These are phyloP conservation scores for Comarum palustre DNA, from an alignment of 306 rosid genomes.

Conservation along the genomic window DNA sequence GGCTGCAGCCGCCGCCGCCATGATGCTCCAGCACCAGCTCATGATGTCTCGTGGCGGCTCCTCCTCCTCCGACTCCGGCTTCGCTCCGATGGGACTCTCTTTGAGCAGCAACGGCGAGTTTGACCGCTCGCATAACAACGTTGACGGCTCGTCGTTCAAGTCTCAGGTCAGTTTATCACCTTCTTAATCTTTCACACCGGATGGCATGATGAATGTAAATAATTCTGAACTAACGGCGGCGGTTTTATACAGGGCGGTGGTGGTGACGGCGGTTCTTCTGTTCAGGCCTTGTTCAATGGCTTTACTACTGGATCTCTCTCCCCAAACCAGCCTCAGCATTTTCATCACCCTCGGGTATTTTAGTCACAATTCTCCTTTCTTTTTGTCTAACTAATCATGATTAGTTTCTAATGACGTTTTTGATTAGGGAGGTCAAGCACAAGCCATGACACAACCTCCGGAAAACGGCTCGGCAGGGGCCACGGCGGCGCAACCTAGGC, in stretches of 20 bases:
- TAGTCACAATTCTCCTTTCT: background rate
- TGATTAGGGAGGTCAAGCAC: conserved; percentile 34
- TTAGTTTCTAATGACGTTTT: background rate
- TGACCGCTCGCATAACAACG: conserved; percentile 50
- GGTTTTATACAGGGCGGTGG: conserved; percentile 31
- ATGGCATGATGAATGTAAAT: background rate
- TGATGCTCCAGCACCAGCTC: conserved; percentile 78
- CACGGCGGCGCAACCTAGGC: conserved; percentile 72
- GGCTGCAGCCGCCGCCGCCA: conserved; percentile 48
- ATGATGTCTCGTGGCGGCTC: conserved; percentile 34
- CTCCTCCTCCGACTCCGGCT: conserved; percentile 20
- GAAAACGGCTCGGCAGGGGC: conserved; percentile 38
- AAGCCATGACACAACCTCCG: conserved; percentile 45
- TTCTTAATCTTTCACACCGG: background rate
- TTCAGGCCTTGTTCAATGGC: conserved; percentile 54
- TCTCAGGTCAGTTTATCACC: conserved; percentile 39
- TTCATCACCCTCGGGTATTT: conserved; percentile 54
- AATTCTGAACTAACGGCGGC: background rate
- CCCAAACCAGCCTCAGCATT: conserved; percentile 49
- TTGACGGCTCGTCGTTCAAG: conserved; percentile 54
- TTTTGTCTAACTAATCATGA: background rate
- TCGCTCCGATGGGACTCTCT: conserved; percentile 53
- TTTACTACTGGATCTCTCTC: conserved; percentile 56
- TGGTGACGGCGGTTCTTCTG: conserved; percentile 33
- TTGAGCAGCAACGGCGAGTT: conserved; percentile 34